Evolutionary conservation across 2,329 filamentous ascomycete genomes (phyloP).

Genomic region (Talaromyces sp.): DNA sequence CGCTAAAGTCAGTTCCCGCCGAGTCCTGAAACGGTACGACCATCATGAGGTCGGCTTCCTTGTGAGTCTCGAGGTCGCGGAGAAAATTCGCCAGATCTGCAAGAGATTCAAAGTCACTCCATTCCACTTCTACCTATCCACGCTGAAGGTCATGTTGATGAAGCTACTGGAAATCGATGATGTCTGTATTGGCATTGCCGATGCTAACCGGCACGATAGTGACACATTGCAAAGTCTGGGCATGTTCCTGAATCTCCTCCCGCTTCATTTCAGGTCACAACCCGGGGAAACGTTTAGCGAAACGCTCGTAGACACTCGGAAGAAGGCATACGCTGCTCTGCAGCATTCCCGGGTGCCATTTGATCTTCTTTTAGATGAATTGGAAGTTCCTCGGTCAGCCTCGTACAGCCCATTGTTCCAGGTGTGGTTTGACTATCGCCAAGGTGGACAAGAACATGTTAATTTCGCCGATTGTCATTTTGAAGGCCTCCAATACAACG

Average conservation of each 20-base stretch:
- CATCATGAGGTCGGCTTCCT: too few relatives aligned
- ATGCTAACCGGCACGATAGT: constrained; percentile 46
- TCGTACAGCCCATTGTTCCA: not conserved
- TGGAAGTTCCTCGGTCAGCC: not conserved
- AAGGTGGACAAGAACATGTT: not conserved
- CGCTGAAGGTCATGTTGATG: constrained; percentile 36
- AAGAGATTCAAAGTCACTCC: too few relatives aligned
- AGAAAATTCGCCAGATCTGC: too few relatives aligned
- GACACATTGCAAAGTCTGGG: too few relatives aligned
- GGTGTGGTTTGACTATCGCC: not conserved
- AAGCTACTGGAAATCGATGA: constrained; percentile 33
- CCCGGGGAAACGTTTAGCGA: too few relatives aligned
- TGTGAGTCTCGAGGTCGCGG: too few relatives aligned
- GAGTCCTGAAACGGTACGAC: too few relatives aligned
- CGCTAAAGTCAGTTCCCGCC: constrained; percentile 18
- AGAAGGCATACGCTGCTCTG: too few relatives aligned
- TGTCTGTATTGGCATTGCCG: constrained; percentile 46
- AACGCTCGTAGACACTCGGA: too few relatives aligned
- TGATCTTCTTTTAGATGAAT: not conserved
- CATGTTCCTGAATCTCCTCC: too few relatives aligned
- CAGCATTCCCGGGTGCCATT: constrained; percentile 19
- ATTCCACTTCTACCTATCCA: constrained; percentile 48
- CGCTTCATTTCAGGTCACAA: too few relatives aligned
- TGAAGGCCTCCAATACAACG: too few relatives aligned
- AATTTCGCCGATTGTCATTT: not conserved